A percentile compares a stretch with the other conserved stretches of the same genome.
Evolutionary conservation across 1,284 basidiomycete genomes (phyloP).

Genomic region (Pseudozyma pruni): DNA sequence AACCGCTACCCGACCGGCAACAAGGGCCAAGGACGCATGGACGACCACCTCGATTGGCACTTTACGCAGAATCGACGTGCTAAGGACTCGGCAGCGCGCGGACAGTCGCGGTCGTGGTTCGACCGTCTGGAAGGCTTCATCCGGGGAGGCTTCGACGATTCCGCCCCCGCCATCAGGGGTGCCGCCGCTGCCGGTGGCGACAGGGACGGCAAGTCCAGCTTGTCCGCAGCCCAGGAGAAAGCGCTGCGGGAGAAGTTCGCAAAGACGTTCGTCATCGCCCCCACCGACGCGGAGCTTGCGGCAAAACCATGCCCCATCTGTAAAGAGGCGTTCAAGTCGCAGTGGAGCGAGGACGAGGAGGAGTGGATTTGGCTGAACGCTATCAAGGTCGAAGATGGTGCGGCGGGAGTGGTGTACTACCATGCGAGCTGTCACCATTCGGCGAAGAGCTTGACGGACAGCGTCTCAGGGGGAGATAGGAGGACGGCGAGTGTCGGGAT

Average conservation of each 20-base stretch:
- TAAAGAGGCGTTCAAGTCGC: slow-evolving; percentile 90
- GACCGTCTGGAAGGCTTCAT: slow-evolving; percentile 78
- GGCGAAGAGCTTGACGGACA: slow-evolving; percentile 61
- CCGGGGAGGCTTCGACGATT: slow-evolving; percentile 46
- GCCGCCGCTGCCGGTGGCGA: slow-evolving; percentile 51
- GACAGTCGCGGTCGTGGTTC: slow-evolving; percentile 92
- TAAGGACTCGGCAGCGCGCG: slow-evolving; percentile 82
- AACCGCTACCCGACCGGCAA: slow-evolving; percentile 81
- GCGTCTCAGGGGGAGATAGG: slow-evolving; percentile 22
- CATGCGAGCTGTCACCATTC: slow-evolving; percentile 66
- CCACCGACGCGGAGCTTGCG: slow-evolving; percentile 79
- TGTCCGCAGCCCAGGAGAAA: slow-evolving; percentile 74
- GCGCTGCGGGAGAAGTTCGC: slow-evolving; percentile 74
- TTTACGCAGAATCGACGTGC: slow-evolving; percentile 92
- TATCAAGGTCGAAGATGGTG: slow-evolving; percentile 76
- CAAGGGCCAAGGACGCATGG: slow-evolving; percentile 80
- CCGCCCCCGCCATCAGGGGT: slow-evolving; percentile 33
- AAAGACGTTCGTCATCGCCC: slow-evolving; percentile 78
- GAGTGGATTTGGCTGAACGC: slow-evolving; percentile 99
- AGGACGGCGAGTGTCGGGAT: slow-evolving; percentile 33
- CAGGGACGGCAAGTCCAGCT: slow-evolving; percentile 55
- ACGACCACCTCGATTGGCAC: slow-evolving; percentile 96
- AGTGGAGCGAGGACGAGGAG: slow-evolving; percentile 95
- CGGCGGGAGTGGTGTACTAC: slow-evolving; percentile 39
- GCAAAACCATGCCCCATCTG: slow-evolving; percentile 92